phyloP scores from a whole-genome alignment of 2,329 filamentous ascomycete genomes.

The Hymenoscyphus infarciens region DNA sequence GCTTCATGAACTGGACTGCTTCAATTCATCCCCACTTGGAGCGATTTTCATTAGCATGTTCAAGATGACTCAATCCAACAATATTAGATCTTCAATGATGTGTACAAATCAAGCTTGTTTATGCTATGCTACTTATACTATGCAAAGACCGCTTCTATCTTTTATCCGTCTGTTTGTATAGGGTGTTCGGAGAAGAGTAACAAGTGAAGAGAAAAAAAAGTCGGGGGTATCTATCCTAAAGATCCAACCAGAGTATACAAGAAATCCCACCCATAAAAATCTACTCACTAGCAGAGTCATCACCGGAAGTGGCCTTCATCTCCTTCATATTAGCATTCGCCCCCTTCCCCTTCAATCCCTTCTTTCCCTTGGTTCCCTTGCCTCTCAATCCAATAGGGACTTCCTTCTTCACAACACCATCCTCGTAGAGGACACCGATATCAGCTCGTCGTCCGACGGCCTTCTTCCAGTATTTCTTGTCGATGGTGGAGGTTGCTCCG shows the following conservation, averaged over 20 bases:
- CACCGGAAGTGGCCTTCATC: constrained; percentile 31
- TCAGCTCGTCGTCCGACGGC: constrained; percentile 41
- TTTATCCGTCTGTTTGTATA: neutral
- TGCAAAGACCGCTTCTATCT: constrained; percentile 2
- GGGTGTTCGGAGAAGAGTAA: neutral
- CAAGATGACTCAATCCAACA: neutral
- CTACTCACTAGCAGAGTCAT: constrained; percentile 29
- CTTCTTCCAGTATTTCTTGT: constrained; percentile 41
- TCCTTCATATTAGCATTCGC: constrained; percentile 28
- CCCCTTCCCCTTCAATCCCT: constrained; percentile 39
- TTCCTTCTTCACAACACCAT: constrained; percentile 43
- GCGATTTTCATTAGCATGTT: neutral
- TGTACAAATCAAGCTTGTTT: neutral
- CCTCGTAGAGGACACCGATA: constrained; percentile 42
- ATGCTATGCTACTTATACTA: neutral
- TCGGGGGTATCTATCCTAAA: constrained; percentile 1
- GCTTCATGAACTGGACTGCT: no score
- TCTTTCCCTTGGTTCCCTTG: constrained; percentile 40
- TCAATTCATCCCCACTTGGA: neutral
- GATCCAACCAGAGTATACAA: constrained; percentile 8
- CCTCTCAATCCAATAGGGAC: constrained; percentile 41
- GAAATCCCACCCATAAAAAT: constrained; percentile 12
- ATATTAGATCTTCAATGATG: neutral
- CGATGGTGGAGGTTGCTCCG: constrained; percentile 30
- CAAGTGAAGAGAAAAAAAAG: neutral